Base-by-base conservation (phyloP, 495 filamentous ascomycete genomes). In the Neurospora tetraspora region DNA sequence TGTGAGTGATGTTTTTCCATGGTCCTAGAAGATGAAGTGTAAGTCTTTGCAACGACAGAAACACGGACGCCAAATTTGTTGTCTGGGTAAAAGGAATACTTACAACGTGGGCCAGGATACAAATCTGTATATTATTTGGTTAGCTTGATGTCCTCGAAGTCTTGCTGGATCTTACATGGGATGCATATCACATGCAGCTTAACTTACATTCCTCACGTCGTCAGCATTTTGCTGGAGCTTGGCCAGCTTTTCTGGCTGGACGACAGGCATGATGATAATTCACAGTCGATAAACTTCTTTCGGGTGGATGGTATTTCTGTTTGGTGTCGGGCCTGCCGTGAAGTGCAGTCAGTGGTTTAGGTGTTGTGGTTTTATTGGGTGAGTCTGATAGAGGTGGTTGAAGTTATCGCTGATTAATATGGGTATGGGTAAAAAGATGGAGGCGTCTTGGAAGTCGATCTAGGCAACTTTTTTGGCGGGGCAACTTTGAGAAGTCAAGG, bases 1-100 rank as follows among this genome's bases (percentile, higher is more conserved):
- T 61, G 94, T 96, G 74, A 99, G 90, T 27, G 96, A 98, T 7
- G 96, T 99, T 83, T 99, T 99, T 76, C 96, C 96, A 86, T 99
- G 96, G 79, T 99, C 96, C 89, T 91, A 70, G 72, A 70, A 38
- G 20, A 47, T 16, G 12, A 43, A 77, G 71, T 69, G 71, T 68
- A 42, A 73, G 69, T 40, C 27, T 38, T 59, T 69, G 31, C 31
- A 38, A 20, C 70, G 11, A 39, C 45, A 68, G 18, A 23, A 37
- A 39, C 65, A 20, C 18, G 45, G 14, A 12, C 37, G 69, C 2
- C 16, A 38, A 10, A 23, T 5, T n/a, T 43, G 45, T 53, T 68
- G 16, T 61, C 8, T 8, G 8, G 23, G 27, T 11, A n/a, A 5
- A 10, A 59, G n/a, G 20, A 3, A 39, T 6, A 77, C 76, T 65